Percentiles rank a stretch among this genome's conserved stretches.
Evolutionary conservation across 179 eudicot genomes (phyloP).

Genomic region (Spinacia oleracea): DNA sequence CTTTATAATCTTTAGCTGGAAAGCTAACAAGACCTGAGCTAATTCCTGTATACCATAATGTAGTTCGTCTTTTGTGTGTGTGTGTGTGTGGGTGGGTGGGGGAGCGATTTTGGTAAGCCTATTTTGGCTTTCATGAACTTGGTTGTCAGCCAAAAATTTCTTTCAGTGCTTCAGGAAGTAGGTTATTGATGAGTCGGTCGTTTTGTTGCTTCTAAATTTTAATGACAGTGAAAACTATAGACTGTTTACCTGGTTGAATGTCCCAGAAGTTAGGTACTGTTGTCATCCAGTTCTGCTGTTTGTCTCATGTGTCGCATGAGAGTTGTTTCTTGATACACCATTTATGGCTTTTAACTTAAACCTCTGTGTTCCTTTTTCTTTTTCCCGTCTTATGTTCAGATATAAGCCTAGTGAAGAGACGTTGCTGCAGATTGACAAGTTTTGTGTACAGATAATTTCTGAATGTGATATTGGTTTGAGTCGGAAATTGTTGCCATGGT

Average conservation of each 20-base stretch:
- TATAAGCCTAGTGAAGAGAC: conserved; percentile 96
- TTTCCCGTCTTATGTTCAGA: conserved; percentile 41
- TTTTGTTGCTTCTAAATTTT: background rate
- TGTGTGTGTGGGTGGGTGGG: too few species aligned
- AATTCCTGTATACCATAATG: background rate
- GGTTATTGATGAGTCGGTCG: background rate
- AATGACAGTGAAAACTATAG: background rate
- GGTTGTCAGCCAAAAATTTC: background rate
- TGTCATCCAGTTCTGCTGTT: background rate
- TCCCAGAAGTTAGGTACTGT: background rate
- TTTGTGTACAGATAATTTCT: conserved; percentile 76
- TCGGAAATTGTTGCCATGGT: conserved; percentile 66
- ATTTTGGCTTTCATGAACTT: background rate
- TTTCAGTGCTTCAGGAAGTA: background rate
- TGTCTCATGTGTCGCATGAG: background rate
- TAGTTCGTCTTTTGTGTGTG: too few species aligned
- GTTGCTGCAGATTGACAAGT: conserved; percentile 80
- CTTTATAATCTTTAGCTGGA: background rate
- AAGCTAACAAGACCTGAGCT: background rate
- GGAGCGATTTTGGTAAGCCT: background rate
- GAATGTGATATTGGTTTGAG: conserved; percentile 77
- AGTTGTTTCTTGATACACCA: conserved; percentile 1
- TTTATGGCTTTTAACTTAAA: conserved; percentile 1
- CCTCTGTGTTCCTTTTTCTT: conserved; percentile 15
- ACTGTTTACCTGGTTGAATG: background rate